Evolutionary conservation across 192 early-diverging fungal species (phyloP).

Genomic region (Hyaloraphidium curvatum): DNA sequence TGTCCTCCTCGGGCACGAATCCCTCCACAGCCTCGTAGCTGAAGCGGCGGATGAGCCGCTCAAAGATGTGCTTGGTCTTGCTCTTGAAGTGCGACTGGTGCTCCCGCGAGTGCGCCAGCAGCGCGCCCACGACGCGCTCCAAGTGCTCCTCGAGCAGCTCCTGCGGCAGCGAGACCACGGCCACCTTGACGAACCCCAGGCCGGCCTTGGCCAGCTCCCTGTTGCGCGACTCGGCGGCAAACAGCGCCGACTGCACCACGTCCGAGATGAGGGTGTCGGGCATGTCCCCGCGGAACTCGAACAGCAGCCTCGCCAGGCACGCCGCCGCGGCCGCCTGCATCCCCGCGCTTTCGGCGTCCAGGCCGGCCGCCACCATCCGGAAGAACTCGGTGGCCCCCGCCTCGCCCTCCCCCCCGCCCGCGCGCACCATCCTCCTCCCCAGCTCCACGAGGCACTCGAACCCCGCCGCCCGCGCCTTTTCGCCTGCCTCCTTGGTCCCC

Average conservation of each 20-base stretch:
- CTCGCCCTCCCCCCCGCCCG: conserved; percentile 4
- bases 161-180: conserved; percentile 51
- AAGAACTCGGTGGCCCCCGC: conserved; percentile 65
- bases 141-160: conserved; percentile 51
- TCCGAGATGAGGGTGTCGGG: conserved; percentile 40
- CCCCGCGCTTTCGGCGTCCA: conserved; percentile 71
- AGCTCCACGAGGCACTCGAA: conserved; percentile 74
- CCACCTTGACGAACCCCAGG: conserved; percentile 87
- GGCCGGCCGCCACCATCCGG: conserved; percentile 82
- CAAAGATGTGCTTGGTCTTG: conserved; percentile 79
- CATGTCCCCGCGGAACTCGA: conserved; percentile 71
- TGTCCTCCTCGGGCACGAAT: conserved; percentile 67
- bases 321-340: conserved; percentile 87
- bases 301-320: conserved; percentile 63
- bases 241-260: conserved; percentile 57
- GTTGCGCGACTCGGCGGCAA: conserved; percentile 60
- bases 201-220: conserved; percentile 81
- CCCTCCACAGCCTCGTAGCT: conserved; percentile 57
- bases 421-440: conserved; percentile 63
- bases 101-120: conserved; percentile 66
- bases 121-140: conserved; percentile 41
- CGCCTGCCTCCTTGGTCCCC: conserved; percentile 80
- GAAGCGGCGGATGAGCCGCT: conserved; percentile 74
- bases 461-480: conserved; percentile 60
- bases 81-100: conserved; percentile 79